phyloP scores from a whole-genome alignment of 1,284 basidiomycete species.

The Pascua guehoae region DNA sequence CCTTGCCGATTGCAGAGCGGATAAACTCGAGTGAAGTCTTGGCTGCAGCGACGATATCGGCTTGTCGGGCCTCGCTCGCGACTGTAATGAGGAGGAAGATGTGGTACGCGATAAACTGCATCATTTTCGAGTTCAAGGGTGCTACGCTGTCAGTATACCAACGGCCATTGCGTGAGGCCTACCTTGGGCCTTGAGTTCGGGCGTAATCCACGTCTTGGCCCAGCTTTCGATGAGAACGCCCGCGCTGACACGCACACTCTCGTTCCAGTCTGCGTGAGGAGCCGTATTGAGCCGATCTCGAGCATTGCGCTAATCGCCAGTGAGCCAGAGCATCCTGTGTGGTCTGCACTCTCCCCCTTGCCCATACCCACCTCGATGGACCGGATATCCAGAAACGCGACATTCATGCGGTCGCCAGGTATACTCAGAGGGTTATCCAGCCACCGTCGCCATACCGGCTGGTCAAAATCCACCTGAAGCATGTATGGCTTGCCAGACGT shows the following conservation, averaged over 20 bases:
- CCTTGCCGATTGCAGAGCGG: not conserved
- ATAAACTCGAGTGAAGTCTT: not conserved
- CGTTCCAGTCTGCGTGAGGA: conserved; percentile 1
- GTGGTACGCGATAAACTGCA: conserved; percentile 4
- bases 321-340: no score
- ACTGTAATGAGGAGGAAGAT: conserved; percentile 7
- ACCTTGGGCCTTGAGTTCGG: conserved; percentile 1
- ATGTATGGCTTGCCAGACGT: not conserved
- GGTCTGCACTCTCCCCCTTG: not conserved
- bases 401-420: conserved; percentile 3
- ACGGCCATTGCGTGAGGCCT: not conserved
- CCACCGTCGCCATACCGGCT: not conserved
- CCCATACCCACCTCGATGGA: conserved; percentile 4
- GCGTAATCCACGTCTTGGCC: not conserved
- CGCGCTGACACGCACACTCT: not conserved
- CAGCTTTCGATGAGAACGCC: conserved; percentile 1
- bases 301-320: conserved; percentile 1
- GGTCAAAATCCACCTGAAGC: not conserved
- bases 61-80: not conserved
- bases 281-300: not conserved
- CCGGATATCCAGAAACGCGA: conserved; percentile 3
- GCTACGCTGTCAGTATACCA: not conserved
- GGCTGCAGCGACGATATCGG: not conserved
- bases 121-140: not conserved
- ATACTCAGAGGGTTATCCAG: conserved; percentile 2